phyloP scores from a whole-genome alignment of 176 grass and related monocot species.

The Triticum timopheevii region DNA sequence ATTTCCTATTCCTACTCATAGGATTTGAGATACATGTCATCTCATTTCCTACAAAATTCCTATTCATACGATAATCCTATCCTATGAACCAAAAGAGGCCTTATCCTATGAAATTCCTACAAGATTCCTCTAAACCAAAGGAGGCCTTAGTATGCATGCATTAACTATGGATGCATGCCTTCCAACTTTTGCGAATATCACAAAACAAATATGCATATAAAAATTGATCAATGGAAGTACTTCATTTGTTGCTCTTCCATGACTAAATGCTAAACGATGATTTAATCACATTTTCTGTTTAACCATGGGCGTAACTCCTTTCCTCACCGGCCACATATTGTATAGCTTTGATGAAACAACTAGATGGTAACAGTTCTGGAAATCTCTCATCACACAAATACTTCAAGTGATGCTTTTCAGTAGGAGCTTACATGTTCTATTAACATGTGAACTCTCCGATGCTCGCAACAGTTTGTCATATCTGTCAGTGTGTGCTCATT shows the following conservation, averaged over 20 bases:
- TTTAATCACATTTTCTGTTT: slow-evolving; percentile 23
- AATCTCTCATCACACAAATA: slow-evolving; percentile 19
- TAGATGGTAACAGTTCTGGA: neutral
- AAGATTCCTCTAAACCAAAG: too few relatives aligned
- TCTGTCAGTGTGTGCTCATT: neutral
- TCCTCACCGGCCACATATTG: neutral
- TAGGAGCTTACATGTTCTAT: slow-evolving; percentile 14
- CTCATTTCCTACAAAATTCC: too few relatives aligned
- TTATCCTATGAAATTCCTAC: too few relatives aligned
- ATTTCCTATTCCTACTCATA: too few relatives aligned
- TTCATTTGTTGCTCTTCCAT: slow-evolving; percentile 8
- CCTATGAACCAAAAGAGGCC: too few relatives aligned
- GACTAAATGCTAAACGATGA: slow-evolving; percentile 4
- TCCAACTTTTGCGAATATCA: neutral
- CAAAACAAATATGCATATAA: neutral
- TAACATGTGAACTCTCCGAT: slow-evolving; percentile 11
- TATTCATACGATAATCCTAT: too few relatives aligned
- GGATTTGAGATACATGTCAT: too few relatives aligned
- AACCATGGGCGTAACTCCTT: neutral
- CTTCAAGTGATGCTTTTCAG: neutral
- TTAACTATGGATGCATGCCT: neutral
- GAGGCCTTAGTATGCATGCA: neutral
- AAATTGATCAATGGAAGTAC: neutral
- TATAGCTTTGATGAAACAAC: neutral
- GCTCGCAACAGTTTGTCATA: slow-evolving; percentile 8